These are phyloP conservation scores for Neodidymelliopsis sp. DNA, from an alignment of 2,329 filamentous ascomycete genomes.

Conservation along the genomic window DNA sequence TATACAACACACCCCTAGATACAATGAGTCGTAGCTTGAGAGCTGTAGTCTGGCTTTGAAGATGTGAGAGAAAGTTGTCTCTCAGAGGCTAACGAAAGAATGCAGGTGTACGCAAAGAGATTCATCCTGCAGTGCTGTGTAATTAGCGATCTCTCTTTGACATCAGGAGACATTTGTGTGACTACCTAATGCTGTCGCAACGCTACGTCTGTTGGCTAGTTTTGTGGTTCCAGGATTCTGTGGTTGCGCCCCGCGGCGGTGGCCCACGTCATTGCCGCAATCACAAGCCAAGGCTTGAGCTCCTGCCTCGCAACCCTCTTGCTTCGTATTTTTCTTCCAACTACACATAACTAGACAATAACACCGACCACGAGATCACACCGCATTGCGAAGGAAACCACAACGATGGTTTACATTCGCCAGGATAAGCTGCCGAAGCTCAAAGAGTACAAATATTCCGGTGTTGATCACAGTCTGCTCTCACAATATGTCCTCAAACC, in stretches of 20 bases:
- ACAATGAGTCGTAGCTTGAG: no score
- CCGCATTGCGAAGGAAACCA: constrained; percentile 7
- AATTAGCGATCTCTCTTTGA: no score
- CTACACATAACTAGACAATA: constrained; percentile 16
- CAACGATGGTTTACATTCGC: constrained; percentile 89
- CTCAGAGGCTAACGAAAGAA: no score
- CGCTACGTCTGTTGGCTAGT: constrained; percentile 1
- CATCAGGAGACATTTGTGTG: background rate
- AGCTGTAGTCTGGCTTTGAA: no score
- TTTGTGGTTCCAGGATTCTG: constrained; percentile 13
- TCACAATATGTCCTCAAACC: constrained; percentile 96
- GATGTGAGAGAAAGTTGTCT: no score
- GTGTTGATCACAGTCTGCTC: constrained; percentile 86
- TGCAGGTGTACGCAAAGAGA: no score
- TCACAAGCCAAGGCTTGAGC: constrained; percentile 35
- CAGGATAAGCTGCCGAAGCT: constrained; percentile 88
- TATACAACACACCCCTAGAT: no score
- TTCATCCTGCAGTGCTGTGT: no score
- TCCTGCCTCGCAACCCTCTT: constrained; percentile 15
- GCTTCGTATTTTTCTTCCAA: constrained; percentile 16
- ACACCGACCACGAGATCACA: constrained; percentile 10
- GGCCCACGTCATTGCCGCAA: constrained; percentile 42
- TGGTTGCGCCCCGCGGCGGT: constrained; percentile 11
- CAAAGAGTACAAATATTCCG: constrained; percentile 93
- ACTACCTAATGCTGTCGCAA: background rate